Evolutionary conservation across 2,329 filamentous ascomycete genomes (phyloP), one percentile per base, ranked within the genome.

Genomic region (Fusarium palustre): DNA sequence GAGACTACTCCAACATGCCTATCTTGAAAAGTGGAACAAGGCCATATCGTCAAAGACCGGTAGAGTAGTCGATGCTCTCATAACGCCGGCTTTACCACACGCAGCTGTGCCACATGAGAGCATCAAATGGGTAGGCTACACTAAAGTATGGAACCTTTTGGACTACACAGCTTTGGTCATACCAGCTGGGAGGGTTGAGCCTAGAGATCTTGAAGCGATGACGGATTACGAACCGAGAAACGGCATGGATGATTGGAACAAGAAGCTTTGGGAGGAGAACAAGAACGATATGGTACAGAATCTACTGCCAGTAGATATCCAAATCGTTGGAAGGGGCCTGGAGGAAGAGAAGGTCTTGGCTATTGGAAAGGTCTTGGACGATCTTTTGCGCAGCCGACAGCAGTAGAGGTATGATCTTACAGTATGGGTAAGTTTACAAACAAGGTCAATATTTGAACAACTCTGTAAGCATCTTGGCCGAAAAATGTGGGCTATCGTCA

Each of bases 81-180:
- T 91, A 0, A 81, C 83, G 69, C 89, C 89, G 1, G 82, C 85
- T 0, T 87, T 90, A 82, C 87, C 89, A 2, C 89, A 91, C 73
- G 78, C 84, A 0, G 83, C 87, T 2, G 83, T 88, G 0, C 84
- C 81, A 0, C 82, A 83, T 38, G 54, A 66, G 0, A 59, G 65
- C 3, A 80, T 77, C 24, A 76, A 79, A n/a, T 85, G 82, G 82
- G 82, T 84, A 0, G 88, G 88, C 7, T 77, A 76, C n/a, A 77
- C 75, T 1, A 77, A 77, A 18, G 62, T 77, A 2, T 77, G 74
- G 74, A 77, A 77, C 31, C 62, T 77, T 18, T 45, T 77, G 2
- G 75, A 77, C 31, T 77, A 77, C 15, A 66, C 75, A 0, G 74
- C 75, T 2, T 36, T 77, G 8, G 72, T 71, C 2, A 67, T 77